phyloP scores from a whole-genome alignment of 495 filamentous ascomycete species.

The Ramalina intermedia region DNA sequence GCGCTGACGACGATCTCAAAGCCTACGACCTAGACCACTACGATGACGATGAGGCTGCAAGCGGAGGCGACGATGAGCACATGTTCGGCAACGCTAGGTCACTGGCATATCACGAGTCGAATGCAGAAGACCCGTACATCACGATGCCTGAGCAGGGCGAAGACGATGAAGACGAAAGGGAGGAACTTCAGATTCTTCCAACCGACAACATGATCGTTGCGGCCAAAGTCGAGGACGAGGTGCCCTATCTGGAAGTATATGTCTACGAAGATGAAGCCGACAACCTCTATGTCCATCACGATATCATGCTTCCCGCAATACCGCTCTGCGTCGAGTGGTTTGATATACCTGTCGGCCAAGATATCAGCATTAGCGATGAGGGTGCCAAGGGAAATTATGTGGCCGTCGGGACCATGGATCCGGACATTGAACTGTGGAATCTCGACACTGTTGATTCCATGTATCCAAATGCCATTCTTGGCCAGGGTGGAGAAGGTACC shows the following conservation, averaged over 20 bases:
- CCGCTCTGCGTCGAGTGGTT: constrained; percentile 94
- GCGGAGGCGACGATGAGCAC: constrained; percentile 50
- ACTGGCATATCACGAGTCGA: constrained; percentile 81
- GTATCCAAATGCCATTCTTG: constrained; percentile 94
- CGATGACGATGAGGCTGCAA: constrained; percentile 59
- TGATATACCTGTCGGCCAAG: constrained; percentile 67
- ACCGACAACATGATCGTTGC: constrained; percentile 87
- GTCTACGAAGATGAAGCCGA: constrained; percentile 90
- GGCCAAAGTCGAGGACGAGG: constrained; percentile 89
- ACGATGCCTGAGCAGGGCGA: constrained; percentile 60
- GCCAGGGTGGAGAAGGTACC: constrained; percentile 51
- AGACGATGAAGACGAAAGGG: constrained; percentile 66
- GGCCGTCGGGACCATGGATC: constrained; percentile 91
- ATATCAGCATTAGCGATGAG: constrained; percentile 17
- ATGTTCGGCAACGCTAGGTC: constrained; percentile 94
- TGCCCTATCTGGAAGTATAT: constrained; percentile 92
- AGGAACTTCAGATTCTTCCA: constrained; percentile 83
- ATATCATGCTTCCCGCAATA: constrained; percentile 97
- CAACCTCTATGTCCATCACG: constrained; percentile 97
- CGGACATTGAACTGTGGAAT: constrained; percentile 98
- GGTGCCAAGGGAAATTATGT: constrained; percentile 68
- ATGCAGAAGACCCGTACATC: constrained; percentile 92
- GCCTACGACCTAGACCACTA: constrained; percentile 95
- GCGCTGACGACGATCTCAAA: constrained; percentile 75
- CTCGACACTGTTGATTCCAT: constrained; percentile 90